These are phyloP conservation scores for Cystobasidium onofrii DNA, from an alignment of 768 basidiomycete species.

Conservation along the genomic window DNA sequence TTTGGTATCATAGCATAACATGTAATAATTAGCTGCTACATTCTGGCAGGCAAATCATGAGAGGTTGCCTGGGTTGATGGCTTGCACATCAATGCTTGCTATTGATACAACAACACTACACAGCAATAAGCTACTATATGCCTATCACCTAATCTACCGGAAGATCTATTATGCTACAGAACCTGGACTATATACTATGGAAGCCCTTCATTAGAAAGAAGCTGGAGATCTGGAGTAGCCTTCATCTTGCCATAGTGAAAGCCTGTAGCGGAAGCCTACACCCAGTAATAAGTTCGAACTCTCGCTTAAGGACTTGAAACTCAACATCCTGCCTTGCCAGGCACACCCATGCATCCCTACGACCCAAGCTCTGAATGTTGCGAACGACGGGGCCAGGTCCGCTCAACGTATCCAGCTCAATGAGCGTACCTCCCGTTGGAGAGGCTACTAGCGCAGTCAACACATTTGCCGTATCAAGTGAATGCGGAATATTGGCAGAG, in stretches of 20 bases:
- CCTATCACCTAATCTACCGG: too few relatives aligned
- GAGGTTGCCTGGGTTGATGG: too few relatives aligned
- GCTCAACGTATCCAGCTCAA: conserved; percentile 1
- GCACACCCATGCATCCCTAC: conserved; percentile 1
- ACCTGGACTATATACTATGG: too few relatives aligned
- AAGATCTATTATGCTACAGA: too few relatives aligned
- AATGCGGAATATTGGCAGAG: not conserved
- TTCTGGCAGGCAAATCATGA: too few relatives aligned
- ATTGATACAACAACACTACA: too few relatives aligned
- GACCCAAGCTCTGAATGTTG: not conserved
- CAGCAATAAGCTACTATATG: too few relatives aligned
- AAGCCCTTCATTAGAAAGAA: too few relatives aligned
- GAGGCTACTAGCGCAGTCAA: not conserved
- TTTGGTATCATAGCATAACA: too few relatives aligned
- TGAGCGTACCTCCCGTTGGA: conserved; percentile 18
- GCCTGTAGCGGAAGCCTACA: conserved; percentile 8
- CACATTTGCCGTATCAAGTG: not conserved
- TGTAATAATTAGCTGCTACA: too few relatives aligned
- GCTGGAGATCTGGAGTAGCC: too few relatives aligned
- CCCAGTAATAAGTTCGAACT: conserved; percentile 8
- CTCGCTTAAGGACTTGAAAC: not conserved
- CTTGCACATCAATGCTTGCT: too few relatives aligned
- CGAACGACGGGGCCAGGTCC: not conserved
- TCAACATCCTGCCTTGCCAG: conserved; percentile 1
- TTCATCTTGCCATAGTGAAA: not conserved